Evolutionary conservation across 106 monocot species (phyloP).

Genomic region (Dioscorea dumetorum): DNA sequence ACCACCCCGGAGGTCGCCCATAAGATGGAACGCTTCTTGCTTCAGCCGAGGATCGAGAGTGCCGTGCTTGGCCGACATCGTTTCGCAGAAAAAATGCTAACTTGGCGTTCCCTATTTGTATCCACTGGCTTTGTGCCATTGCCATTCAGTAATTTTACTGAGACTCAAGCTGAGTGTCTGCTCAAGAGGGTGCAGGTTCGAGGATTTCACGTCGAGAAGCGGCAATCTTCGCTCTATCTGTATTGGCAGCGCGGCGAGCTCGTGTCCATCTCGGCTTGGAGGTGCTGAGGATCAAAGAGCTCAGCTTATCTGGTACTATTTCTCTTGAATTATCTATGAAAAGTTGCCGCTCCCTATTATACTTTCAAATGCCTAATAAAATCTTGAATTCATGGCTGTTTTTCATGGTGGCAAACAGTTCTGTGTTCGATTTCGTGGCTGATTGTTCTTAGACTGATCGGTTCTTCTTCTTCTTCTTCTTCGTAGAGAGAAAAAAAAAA

Average conservation of each 20-base stretch:
- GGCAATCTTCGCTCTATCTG: conserved; percentile 51
- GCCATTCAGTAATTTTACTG: conserved; percentile 85
- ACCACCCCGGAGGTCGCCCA: conserved; percentile 36
- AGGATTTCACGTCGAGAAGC: conserved; percentile 81
- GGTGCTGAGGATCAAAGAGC: conserved; percentile 44
- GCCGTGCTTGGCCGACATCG: conserved; percentile 35
- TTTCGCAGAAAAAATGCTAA: conserved; percentile 35
- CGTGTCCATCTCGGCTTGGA: conserved; percentile 78
- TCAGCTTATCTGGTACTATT: conserved; percentile 17
- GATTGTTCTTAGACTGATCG: conserved; percentile 2
- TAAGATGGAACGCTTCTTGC: conserved; percentile 66
- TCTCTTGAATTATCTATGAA: not conserved
- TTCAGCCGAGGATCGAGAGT: conserved; percentile 66
- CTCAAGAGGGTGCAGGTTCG: conserved; percentile 80
- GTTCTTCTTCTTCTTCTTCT: not conserved
- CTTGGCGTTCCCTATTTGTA: conserved; percentile 47
- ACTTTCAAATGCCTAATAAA: too few relatives aligned
- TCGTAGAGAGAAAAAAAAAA: too few relatives aligned
- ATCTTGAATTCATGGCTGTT: not conserved
- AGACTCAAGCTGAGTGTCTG: conserved; percentile 87
- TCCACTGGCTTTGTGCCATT: conserved; percentile 47
- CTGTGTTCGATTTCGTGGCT: not conserved
- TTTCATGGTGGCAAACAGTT: not conserved
- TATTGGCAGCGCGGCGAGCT: conserved; percentile 83
- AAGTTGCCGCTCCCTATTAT: not conserved